Base-by-base conservation (phyloP, 176 grass and related monocot genomes). In the Alopecurus myosuroides region DNA sequence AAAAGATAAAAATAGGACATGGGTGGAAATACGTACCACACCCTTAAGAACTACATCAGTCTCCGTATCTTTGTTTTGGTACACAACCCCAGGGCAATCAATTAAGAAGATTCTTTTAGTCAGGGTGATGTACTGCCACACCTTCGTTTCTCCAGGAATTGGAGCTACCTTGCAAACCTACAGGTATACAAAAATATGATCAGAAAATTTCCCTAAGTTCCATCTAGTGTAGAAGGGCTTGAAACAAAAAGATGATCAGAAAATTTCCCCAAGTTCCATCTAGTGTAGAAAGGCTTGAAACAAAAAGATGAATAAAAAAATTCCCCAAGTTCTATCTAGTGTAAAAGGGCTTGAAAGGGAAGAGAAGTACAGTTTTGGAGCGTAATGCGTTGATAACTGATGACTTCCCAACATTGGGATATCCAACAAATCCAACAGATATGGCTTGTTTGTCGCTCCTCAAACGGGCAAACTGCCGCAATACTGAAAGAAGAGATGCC, bases 31-130 rank as follows among this genome's bases (percentile, higher is more conserved):
- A 88, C 93, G 86, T 91, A 98, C 96, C 96, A 98, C 96, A 31
- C 96, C 96, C 93, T 98, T 95, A 41, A 98, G 91, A 88, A 98
- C 96, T 80, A 98, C 90, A 91, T 98, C 96, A 78, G 96, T 98
- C 84, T 98, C 97, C 36, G 97, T 92, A 86, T 98, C 97, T 65
- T 92, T 90, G 76, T 94, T 98, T 71, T 98, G 91, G 87, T 98
- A 98, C 14, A 98, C 97, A 37, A 98, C 91, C 31, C 97, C 97
- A 89, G 97, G 97, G 69, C 93, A 98, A 51, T 98, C 97, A 67
- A 98, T 98, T 79, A 98, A 74, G 76, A 98, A 98, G 40, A 98
- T 98, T 75, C 86, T 94, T 80, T 98, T 98, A 28, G 97, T 98
- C 28, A 98, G 81, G 30, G 93, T 98, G 83, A 98, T 98, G 64